Evolutionary conservation across 169 alveolate species (phyloP), one percentile per base, ranked within the genome.

Genomic region (Cytauxzoon felis): DNA sequence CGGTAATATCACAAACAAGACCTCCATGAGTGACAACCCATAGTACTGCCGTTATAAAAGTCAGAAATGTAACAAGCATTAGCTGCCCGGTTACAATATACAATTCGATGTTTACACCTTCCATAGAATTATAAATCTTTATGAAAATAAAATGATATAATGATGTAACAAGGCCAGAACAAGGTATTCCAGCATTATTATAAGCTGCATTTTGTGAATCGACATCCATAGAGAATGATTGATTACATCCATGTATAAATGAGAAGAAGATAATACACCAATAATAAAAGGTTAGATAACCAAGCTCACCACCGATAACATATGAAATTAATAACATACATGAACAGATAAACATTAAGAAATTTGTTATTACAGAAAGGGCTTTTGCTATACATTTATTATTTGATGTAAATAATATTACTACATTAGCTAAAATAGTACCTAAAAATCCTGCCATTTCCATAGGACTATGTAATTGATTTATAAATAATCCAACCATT

Each of bases 381-480:
- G n/a, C n/a, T n/a, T n/a, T n/a, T n/a, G n/a, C n/a, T n/a, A n/a
- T n/a, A n/a, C n/a, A 38, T 38, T 13, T 38, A 38, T 38, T 38
- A 13, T 13, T 38, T 38, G 13, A 38, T n/a, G 13, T 13, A 38
- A 13, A 13, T 13, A 13, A 13, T 13, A 38, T 38, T 38, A 38
- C 45, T 13, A 38, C 13, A 52, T 16, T 56, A 0, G 38, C 54
- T 5, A 56, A 8, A 1, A 21, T 36, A 19, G 42, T 52, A 9
- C 26, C 29, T n/a, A 56, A 7, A 27, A 56, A 16, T 19, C 66
- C 36, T 13, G n/a, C 18, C 26, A 48, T 47, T 2, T 63, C 59
- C 73, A 54, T 19, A 11, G 75, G 23, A 2, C 40, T 63, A 68
- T 63, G 62, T 29, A 52, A 49, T 32, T 63, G 48, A 29, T 48